Evolutionary conservation across 495 filamentous ascomycete genomes (phyloP), one percentile per base, ranked within the genome.

Genomic region (Tetracladium setigerum): DNA sequence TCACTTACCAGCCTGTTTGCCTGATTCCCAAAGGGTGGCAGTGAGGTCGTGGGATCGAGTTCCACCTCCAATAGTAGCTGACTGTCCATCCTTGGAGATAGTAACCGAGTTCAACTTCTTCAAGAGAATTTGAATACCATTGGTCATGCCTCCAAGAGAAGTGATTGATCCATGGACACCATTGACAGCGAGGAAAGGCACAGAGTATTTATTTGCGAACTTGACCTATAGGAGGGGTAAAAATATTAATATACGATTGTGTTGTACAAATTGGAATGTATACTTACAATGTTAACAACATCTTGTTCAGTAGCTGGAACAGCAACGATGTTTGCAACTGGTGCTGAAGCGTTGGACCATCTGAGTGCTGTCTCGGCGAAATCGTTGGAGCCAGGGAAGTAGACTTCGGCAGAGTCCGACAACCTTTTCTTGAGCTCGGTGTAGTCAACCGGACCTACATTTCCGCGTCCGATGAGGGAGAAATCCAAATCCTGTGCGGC

Each of bases 131-230:
- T 62, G 62, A 37, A 81, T 67, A n/a, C 75, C 77, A 37, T 62
- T 44, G 14, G 62, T 32, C 62, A 79, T 65, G 10, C 60, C 59
- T 1, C 62, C 64, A 13, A 79, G 56, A 0, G 66, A 66, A 24
- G 57, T 64, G 49, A 62, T 58, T 37, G 59, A 38, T 10, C 73
- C 76, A 47, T 80, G 77, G 11, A 53, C 62, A 11, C 70, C 66
- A 55, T 67, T 72, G 47, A 61, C 65, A 2, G 73, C 64, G 13
- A 81, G 62, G 49, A 81, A 76, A 1, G 74, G 72, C 1, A 81
- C 18, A 16, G 60, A 38, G 39, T 68, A 53, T 41, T 52, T 41
- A 50, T 73, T 70, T 16, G 74, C 71, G 38, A 59, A 73, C 50
- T 63, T 58, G 22, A 77, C 67, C 65, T 76, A 44, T 37, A 50